These are phyloP conservation scores for Niveomyces coronatus DNA, from an alignment of 2,329 filamentous ascomycete genomes.

Conservation along the genomic window DNA sequence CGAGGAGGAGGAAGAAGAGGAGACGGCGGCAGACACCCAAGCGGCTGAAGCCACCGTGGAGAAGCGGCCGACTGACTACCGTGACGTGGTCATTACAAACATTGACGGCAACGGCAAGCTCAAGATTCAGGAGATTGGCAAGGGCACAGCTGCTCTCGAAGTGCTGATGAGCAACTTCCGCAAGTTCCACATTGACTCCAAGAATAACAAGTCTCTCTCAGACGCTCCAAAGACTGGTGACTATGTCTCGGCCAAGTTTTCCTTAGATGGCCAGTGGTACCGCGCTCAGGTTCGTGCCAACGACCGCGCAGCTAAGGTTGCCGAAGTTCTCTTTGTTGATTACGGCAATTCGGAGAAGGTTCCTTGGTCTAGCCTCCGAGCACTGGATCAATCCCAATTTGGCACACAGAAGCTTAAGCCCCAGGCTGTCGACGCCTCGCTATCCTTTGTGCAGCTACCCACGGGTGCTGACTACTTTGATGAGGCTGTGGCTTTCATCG, in stretches of 20 bases:
- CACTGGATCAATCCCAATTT: constrained; percentile 74
- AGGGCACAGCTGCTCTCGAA: constrained; percentile 75
- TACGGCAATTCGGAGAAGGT: constrained; percentile 91
- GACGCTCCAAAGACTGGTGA: constrained; percentile 83
- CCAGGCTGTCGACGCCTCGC: constrained; percentile 76
- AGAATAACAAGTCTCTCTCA: constrained; percentile 64
- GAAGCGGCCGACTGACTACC: constrained; percentile 72
- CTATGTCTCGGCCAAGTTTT: constrained; percentile 83
- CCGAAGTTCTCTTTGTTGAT: constrained; percentile 90
- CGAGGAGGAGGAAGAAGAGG: constrained; percentile 44
- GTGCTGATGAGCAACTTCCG: constrained; percentile 86
- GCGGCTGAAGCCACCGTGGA: constrained; percentile 43
- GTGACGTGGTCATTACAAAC: constrained; percentile 85
- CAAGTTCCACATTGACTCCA: constrained; percentile 76
- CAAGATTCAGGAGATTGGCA: constrained; percentile 85
- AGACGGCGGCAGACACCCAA: constrained; percentile 40
- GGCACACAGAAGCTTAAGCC: constrained; percentile 69
- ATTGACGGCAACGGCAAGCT: constrained; percentile 72
- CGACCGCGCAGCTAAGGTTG: constrained; percentile 78
- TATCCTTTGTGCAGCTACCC: constrained; percentile 86
- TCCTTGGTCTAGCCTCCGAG: constrained; percentile 72
- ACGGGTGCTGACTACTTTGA: constrained; percentile 69
- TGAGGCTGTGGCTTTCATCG: constrained; percentile 68
- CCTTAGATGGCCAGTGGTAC: constrained; percentile 87
- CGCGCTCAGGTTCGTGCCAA: constrained; percentile 84